Evolutionary conservation across 176 grass and related monocot genomes (phyloP).

Genomic region (Lolium perenne): DNA sequence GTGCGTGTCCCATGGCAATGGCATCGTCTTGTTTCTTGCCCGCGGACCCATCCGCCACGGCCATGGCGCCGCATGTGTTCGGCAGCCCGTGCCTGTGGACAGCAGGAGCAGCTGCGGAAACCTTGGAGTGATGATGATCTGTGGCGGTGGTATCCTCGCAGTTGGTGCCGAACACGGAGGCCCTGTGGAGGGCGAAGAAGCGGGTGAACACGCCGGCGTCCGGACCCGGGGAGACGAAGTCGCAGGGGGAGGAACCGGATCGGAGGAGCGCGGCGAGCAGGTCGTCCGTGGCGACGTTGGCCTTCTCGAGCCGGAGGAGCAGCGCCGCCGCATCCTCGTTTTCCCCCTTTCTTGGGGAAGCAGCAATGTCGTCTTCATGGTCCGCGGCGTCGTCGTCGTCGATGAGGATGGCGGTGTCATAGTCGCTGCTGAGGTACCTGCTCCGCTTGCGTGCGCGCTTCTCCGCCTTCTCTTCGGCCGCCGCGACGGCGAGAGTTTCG

Average conservation of each 20-base stretch:
- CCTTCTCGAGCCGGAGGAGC: slow-evolving; percentile 6
- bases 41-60: not conserved
- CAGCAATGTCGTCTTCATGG: not conserved
- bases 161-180: not conserved
- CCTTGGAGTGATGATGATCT: not conserved
- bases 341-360: not conserved
- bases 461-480: not conserved
- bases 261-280: slow-evolving; percentile 37
- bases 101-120: not conserved
- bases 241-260: not conserved
- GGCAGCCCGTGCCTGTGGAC: not conserved
- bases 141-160: not conserved
- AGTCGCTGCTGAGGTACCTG: slow-evolving; percentile 62
- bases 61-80: not conserved
- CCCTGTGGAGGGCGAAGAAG: slow-evolving; percentile 28
- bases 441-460: slow-evolving; percentile 81
- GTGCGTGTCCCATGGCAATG: not conserved
- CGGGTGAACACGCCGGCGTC: slow-evolving; percentile 22
- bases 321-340: slow-evolving; percentile 1
- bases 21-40: not conserved
- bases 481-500: not conserved
- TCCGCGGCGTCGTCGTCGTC: slow-evolving; percentile 1
- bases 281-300: slow-evolving; percentile 23
- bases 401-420: not conserved
- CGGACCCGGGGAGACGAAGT: not conserved